Evolutionary conservation across 202 grass and related monocot genomes (phyloP), one percentile per base, ranked within the genome.

Genomic region (Carex arenaria): DNA sequence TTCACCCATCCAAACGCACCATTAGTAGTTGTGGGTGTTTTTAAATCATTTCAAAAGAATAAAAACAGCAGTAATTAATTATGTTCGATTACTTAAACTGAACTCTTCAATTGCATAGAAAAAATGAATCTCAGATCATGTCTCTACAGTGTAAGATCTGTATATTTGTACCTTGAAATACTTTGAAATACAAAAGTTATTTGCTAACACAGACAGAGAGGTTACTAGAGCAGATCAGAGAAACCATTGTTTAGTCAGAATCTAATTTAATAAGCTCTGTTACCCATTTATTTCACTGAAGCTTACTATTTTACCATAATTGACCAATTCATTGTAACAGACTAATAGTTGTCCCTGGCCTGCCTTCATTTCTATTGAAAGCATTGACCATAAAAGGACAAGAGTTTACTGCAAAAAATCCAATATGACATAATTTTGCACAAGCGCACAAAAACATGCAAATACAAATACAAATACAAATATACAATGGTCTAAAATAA

Each of bases 341-440:
- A n/a, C n/a, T n/a, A n/a, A n/a, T n/a, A n/a, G 71, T 28, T 75
- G 71, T 5, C 47, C 53, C 26, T 75, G 70, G 23, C 53, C 26
- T 75, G 70, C 45, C 47, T 73, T 73, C 26, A 73, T 73, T 73
- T 73, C 70, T 28, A 30, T 73, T 52, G 43, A 73, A 73, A 52
- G 45, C 70, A 7, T 73, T 15, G 30, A 51, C 22, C 45, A 14
- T 52, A 13, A 53, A 53, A 42, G 11, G 11, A 52, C 13, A 73
- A 53, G 20, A 20, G 10, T 53, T 49, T 12, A 23, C 28, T 26
- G 7, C 38, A 7, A 40, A 40, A 6, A 40, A 6, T 40, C 38
- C 38, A 40, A 40, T 40, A 40, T 40, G 1, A 6, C 38, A 40
- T 40, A 40, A 40, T 40, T 40, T 40, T 40, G 38, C 5, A 40